These are phyloP conservation scores for Leccinum huronense DNA, from an alignment of 1,284 basidiomycete species.

Conservation along the genomic window DNA sequence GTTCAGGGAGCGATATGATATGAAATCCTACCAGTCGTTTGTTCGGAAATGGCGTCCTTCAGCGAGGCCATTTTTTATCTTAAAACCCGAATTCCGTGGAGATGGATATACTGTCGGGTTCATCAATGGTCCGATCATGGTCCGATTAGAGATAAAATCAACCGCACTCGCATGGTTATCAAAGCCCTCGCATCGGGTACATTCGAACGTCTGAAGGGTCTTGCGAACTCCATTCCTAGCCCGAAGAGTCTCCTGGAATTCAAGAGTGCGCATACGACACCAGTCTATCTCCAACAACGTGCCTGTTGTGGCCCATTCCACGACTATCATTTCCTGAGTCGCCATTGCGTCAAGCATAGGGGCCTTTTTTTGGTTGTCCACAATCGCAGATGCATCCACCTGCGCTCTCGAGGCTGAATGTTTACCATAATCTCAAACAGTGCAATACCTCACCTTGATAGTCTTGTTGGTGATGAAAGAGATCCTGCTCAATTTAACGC, in stretches of 20 bases:
- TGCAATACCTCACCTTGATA: constrained; percentile 61
- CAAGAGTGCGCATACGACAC: constrained; percentile 78
- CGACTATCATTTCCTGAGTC: constrained; percentile 48
- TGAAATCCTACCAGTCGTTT: constrained; percentile 46
- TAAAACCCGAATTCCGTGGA: constrained; percentile 77
- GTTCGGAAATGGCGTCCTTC: constrained; percentile 85
- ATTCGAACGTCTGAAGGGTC: constrained; percentile 46
- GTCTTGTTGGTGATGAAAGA: constrained; percentile 68
- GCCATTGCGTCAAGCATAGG: constrained; percentile 55
- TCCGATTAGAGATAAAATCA: background rate
- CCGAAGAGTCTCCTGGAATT: constrained; percentile 86
- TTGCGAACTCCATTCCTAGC: constrained; percentile 53
- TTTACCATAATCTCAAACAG: background rate
- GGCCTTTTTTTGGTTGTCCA: constrained; percentile 63
- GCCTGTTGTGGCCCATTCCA: constrained; percentile 53
- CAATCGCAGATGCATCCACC: constrained; percentile 71
- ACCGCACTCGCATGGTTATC: constrained; percentile 37
- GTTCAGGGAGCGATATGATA: background rate
- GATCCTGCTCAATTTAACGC: constrained; percentile 75
- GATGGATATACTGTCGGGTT: constrained; percentile 61
- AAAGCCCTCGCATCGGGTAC: constrained; percentile 65
- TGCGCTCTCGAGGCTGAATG: constrained; percentile 33
- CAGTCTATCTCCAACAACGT: constrained; percentile 80
- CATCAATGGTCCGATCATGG: constrained; percentile 10
- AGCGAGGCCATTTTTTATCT: constrained; percentile 71